Percentiles rank a stretch among this genome's conserved stretches.
These are phyloP conservation scores for Nakaseomyces glabratus DNA, from an alignment of 1,139 yeast genomes.

Conservation along the genomic window DNA sequence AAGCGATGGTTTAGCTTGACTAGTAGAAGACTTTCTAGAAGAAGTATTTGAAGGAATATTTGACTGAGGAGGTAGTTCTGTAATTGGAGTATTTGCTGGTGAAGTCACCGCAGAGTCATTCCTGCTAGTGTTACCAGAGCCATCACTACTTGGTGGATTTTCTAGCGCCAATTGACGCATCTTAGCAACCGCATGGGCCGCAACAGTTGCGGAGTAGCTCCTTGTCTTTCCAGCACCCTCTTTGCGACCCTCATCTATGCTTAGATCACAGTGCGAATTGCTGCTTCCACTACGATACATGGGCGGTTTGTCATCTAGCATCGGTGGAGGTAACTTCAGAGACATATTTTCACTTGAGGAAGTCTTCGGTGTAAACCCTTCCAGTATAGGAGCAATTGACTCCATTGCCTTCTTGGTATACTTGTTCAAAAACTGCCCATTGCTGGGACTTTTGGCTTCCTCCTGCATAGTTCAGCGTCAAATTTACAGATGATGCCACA, in stretches of 20 bases:
- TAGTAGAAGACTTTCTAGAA: slow-evolving; percentile 29
- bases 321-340: slow-evolving; percentile 32
- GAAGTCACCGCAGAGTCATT: not conserved
- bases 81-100: slow-evolving; percentile 1
- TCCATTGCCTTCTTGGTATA: slow-evolving; percentile 54
- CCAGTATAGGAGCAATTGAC: slow-evolving; percentile 68
- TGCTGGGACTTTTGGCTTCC: no score
- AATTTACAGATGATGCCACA: no score
- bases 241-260: slow-evolving; percentile 19
- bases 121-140: not conserved
- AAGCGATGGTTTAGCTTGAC: slow-evolving; percentile 36
- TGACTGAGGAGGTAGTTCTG: slow-evolving; percentile 6
- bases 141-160: not conserved
- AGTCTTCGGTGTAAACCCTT: slow-evolving; percentile 62
- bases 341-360: slow-evolving; percentile 47
- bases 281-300: slow-evolving; percentile 9
- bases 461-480: no score
- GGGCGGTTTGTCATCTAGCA: slow-evolving; percentile 3
- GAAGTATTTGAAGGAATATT: slow-evolving; percentile 22
- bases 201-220: slow-evolving; percentile 5
- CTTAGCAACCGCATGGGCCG: slow-evolving; percentile 11
- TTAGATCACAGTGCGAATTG: slow-evolving; percentile 2
- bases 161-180: not conserved
- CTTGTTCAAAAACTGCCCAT: slow-evolving; percentile 24
- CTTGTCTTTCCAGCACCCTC: slow-evolving; percentile 13